A percentile compares a stretch with the other conserved stretches of the same genome.
These are phyloP conservation scores for Fraxinus velutina DNA, from an alignment of 305 asterid genomes.

Conservation along the genomic window DNA sequence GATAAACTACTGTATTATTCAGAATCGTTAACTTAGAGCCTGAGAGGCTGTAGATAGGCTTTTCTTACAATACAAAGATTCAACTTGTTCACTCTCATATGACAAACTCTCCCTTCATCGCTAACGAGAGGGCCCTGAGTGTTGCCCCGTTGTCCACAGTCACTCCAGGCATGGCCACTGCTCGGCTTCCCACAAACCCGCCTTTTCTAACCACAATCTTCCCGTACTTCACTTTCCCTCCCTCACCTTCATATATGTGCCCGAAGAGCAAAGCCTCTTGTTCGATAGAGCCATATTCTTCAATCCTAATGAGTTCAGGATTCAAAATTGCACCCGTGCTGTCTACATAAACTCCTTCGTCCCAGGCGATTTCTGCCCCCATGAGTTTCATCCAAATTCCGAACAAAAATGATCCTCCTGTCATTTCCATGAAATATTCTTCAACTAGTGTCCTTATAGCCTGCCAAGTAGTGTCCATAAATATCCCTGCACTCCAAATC, in stretches of 20 bases:
- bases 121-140: slow-evolving; percentile 53
- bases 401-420: slow-evolving; percentile 39
- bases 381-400: slow-evolving; percentile 50
- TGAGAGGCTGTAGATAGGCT: background rate
- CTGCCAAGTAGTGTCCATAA: slow-evolving; percentile 58
- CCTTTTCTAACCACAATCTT: slow-evolving; percentile 42
- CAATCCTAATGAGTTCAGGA: slow-evolving; percentile 51
- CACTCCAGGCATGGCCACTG: slow-evolving; percentile 58
- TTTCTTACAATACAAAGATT: background rate
- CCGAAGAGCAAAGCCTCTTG: slow-evolving; percentile 63
- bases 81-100: slow-evolving; percentile 22
- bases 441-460: slow-evolving; percentile 46
- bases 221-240: slow-evolving; percentile 58
- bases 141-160: slow-evolving; percentile 39
- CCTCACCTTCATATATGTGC: slow-evolving; percentile 69
- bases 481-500: slow-evolving; percentile 50
- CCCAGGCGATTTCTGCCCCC: slow-evolving; percentile 49
- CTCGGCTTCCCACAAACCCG: slow-evolving; percentile 60
- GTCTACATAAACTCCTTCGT: slow-evolving; percentile 42
- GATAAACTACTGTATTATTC: background rate
- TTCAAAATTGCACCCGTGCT: slow-evolving; percentile 49
- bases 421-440: slow-evolving; percentile 50
- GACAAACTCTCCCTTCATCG: slow-evolving; percentile 60
- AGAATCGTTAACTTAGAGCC: background rate
- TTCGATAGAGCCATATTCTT: slow-evolving; percentile 42